Conservation (phyloP, 331 rosid species). For the Saraca asoca region DNA sequence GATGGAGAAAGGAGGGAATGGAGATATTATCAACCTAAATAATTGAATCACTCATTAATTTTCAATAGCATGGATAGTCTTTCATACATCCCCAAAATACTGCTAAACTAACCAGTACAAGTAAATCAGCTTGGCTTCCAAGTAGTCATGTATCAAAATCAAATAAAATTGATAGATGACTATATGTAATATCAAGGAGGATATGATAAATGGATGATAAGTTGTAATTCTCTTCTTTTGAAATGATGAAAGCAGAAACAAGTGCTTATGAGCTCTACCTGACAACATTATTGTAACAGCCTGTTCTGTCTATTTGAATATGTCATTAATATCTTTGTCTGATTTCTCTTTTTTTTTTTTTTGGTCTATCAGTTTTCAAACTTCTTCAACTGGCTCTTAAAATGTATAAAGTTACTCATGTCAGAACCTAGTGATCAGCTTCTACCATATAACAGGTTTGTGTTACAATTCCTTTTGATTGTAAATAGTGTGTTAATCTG, state of each 20-base stretch:
- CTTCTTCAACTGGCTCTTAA: constrained; percentile 96
- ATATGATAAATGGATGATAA: constrained; percentile 12
- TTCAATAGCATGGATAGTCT: constrained; percentile 22
- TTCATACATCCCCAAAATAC: constrained; percentile 2
- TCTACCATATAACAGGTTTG: constrained; percentile 79
- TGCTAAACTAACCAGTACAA: not conserved
- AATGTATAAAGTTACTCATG: constrained; percentile 83
- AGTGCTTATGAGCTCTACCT: constrained; percentile 16
- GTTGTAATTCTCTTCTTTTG: constrained; percentile 30
- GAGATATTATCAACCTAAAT: not conserved
- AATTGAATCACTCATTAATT: constrained; percentile 15
- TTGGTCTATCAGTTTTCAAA: constrained; percentile 72
- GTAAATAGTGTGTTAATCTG: constrained; percentile 31
- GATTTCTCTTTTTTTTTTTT: constrained; percentile 28
- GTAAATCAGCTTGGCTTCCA: constrained; percentile 18
- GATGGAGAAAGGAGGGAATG: not conserved
- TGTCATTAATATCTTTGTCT: not conserved
- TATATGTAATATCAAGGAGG: constrained; percentile 24
- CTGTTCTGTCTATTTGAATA: constrained; percentile 24
- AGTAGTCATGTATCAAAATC: not conserved
- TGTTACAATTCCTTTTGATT: constrained; percentile 32
- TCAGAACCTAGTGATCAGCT: constrained; percentile 97
- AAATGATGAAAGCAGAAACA: constrained; percentile 15
- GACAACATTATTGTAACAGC: constrained; percentile 3
- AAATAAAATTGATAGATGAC: constrained; percentile 4